phyloP scores from a whole-genome alignment of 805 yeast species.

The Yarrowia sp. region DNA sequence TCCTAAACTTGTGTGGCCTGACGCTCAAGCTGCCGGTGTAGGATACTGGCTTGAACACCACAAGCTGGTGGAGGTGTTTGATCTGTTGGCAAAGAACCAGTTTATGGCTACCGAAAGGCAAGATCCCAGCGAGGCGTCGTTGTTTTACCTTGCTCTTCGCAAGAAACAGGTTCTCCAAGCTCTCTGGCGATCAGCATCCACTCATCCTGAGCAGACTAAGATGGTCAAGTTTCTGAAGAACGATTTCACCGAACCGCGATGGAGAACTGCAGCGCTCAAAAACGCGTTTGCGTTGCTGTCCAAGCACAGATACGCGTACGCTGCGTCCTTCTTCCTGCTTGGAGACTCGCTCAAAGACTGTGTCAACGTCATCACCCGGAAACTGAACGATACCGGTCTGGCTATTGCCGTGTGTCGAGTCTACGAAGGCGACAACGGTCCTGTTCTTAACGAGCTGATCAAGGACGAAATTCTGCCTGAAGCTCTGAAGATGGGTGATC shows the following conservation, averaged over 20 bases:
- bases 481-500: conserved; percentile 67
- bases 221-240: conserved; percentile 78
- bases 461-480: conserved; percentile 59
- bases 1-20: conserved; percentile 63
- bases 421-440: conserved; percentile 68
- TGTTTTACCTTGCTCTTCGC: conserved; percentile 77
- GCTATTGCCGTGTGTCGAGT: conserved; percentile 84
- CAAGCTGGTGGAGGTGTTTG: conserved; percentile 62
- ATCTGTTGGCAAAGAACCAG: conserved; percentile 73
- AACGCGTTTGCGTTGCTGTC: conserved; percentile 91
- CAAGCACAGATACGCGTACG: conserved; percentile 84
- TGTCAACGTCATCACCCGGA: conserved; percentile 71
- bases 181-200: conserved; percentile 78
- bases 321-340: conserved; percentile 85
- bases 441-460: conserved; percentile 59
- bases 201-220: conserved; percentile 82
- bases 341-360: conserved; percentile 80
- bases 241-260: conserved; percentile 75
- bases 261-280: conserved; percentile 89
- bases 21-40: conserved; percentile 66
- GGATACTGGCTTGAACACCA: conserved; percentile 70
- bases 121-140: conserved; percentile 77
- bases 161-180: conserved; percentile 80
- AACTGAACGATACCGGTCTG: conserved; percentile 70
- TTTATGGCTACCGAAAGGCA: conserved; percentile 63